phyloP scores from a whole-genome alignment of 768 basidiomycete species.

The Boletus subparvulus region DNA sequence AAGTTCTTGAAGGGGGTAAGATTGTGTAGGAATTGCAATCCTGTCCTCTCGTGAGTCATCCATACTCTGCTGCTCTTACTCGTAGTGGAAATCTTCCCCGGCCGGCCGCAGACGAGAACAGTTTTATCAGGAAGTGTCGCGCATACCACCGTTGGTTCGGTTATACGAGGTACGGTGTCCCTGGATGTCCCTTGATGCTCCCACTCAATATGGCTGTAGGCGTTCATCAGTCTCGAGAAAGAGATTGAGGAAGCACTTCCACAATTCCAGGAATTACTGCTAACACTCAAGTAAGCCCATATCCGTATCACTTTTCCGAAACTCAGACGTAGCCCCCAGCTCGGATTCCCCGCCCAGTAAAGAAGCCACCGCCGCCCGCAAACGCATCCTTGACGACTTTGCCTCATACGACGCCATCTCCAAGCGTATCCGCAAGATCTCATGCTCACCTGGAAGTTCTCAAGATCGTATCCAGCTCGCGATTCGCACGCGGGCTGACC shows the following conservation, averaged over 20 bases:
- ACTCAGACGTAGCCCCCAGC: slow-evolving; percentile 12
- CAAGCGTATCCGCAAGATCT: slow-evolving; percentile 78
- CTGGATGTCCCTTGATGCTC: not conserved
- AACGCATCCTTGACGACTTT: slow-evolving; percentile 81
- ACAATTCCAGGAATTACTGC: slow-evolving; percentile 82
- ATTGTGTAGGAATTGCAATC: slow-evolving; percentile 82
- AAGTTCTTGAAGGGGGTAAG: slow-evolving; percentile 88
- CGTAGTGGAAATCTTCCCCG: not conserved
- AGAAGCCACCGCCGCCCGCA: slow-evolving; percentile 70
- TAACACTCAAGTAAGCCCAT: slow-evolving; percentile 56
- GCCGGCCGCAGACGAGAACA: slow-evolving; percentile 64
- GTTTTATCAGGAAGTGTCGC: slow-evolving; percentile 61
- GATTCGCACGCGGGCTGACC: slow-evolving; percentile 68
- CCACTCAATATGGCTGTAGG: slow-evolving; percentile 36
- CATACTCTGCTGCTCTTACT: not conserved
- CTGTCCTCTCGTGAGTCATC: slow-evolving; percentile 70
- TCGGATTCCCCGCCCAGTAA: slow-evolving; percentile 56
- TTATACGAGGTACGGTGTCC: slow-evolving; percentile 63
- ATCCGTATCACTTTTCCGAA: slow-evolving; percentile 10
- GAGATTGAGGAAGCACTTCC: slow-evolving; percentile 90
- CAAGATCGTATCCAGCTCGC: slow-evolving; percentile 85
- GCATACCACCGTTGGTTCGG: slow-evolving; percentile 60
- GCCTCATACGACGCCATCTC: slow-evolving; percentile 86
- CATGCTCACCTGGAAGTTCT: slow-evolving; percentile 63
- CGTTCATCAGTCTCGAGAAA: slow-evolving; percentile 71